Percentiles rank a stretch among this genome's conserved stretches.
Evolutionary conservation across 1,284 basidiomycete species (phyloP).

Genomic region (Sanghuangporus sanghuang): DNA sequence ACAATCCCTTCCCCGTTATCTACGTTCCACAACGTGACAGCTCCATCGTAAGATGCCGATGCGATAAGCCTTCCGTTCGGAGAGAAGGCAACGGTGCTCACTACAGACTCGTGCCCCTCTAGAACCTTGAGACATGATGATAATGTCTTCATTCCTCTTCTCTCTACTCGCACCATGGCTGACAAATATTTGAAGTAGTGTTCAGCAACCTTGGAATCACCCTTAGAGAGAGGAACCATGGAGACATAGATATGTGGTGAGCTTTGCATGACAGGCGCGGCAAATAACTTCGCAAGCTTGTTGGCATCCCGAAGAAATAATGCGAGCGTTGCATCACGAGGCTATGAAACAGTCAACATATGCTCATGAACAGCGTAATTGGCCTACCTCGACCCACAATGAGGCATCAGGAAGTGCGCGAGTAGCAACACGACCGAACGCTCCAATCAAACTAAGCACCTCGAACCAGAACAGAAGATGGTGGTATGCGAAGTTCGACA

Average conservation of each 20-base stretch:
- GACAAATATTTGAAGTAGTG: background rate
- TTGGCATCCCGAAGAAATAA: slow-evolving; percentile 16
- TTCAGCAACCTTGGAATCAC: background rate
- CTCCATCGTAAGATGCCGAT: background rate
- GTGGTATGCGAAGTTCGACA: slow-evolving; percentile 17
- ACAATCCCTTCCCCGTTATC: background rate
- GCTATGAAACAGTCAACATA: background rate
- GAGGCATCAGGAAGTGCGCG: background rate
- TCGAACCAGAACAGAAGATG: slow-evolving; percentile 27
- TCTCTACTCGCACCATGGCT: background rate
- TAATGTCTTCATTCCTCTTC: background rate
- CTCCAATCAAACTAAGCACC: slow-evolving; percentile 23
- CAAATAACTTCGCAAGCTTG: slow-evolving; percentile 18
- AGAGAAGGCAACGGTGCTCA: background rate
- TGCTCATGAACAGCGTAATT: slow-evolving; percentile 5
- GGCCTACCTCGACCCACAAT: background rate
- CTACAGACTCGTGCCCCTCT: background rate
- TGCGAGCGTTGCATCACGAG: background rate
- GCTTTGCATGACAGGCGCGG: slow-evolving; percentile 16
- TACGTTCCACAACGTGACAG: background rate
- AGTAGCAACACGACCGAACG: background rate
- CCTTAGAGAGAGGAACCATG: slow-evolving; percentile 20
- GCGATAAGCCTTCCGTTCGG: background rate
- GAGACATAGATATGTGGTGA: slow-evolving; percentile 24
- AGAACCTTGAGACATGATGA: background rate